A percentile compares a stretch with the other conserved stretches of the same genome.
phyloP scores from a whole-genome alignment of 1,284 basidiomycete genomes.

The Heterobasidion occidentale region DNA sequence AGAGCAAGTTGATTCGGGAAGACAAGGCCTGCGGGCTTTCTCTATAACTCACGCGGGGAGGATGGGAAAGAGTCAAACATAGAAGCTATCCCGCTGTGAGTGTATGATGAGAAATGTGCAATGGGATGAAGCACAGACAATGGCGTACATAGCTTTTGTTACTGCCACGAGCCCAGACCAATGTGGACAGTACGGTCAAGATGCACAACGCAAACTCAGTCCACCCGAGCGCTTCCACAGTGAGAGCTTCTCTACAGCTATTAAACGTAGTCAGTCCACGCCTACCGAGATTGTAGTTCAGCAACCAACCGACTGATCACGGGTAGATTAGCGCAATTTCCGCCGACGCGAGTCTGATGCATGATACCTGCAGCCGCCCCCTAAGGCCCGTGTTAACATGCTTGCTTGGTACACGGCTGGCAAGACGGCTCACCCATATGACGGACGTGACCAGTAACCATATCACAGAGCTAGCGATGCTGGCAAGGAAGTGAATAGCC shows the following conservation, averaged over 20 bases:
- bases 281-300: background rate
- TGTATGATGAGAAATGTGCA: background rate
- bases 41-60: too few species aligned
- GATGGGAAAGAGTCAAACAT: background rate
- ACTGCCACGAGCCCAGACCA: slow-evolving; percentile 49
- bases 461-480: slow-evolving; percentile 65
- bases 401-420: background rate
- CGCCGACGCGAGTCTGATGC: slow-evolving; percentile 50
- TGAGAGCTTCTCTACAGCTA: slow-evolving; percentile 63
- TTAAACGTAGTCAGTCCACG: slow-evolving; percentile 6
- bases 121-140: background rate
- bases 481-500: slow-evolving; percentile 57
- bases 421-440: slow-evolving; percentile 47
- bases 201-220: slow-evolving; percentile 62
- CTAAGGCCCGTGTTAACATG: slow-evolving; percentile 25
- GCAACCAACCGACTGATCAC: slow-evolving; percentile 41
- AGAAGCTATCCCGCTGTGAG: background rate
- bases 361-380: slow-evolving; percentile 59
- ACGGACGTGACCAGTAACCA: slow-evolving; percentile 59
- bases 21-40: too few species aligned
- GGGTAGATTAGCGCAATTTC: slow-evolving; percentile 44
- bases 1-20: too few species aligned
- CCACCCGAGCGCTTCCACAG: slow-evolving; percentile 69
- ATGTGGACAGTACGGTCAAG: slow-evolving; percentile 49
- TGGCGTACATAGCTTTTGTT: slow-evolving; percentile 36